Base-by-base conservation (phyloP, 1,139 yeast genomes). In the Magnusiomyces suaveolens region DNA sequence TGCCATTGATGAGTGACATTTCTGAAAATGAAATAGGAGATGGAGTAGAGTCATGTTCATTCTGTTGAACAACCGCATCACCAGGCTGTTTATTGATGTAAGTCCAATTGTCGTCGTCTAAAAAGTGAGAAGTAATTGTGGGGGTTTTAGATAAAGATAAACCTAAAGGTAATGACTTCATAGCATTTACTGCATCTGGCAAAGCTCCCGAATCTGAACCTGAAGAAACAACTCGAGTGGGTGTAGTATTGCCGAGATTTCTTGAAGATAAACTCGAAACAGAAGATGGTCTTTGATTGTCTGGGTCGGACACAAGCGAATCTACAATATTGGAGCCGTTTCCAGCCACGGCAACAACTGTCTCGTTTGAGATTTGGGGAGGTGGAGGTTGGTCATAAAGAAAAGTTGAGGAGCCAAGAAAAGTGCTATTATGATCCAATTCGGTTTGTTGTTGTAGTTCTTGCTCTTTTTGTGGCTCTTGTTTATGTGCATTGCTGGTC, bases 291-390 rank as follows among this genome's bases (percentile, higher is more conserved):
- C 32, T 3, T 3, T 43, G 16, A 14, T 14, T 43, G 24, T 23
- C 8, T 10, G 10, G 32, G 14, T 43, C 47, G 3, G 26, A n/a
- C 14, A 14, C 47, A 23, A 26, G 18, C 2, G 47, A 12, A 16
- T 48, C 39, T 18, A 32, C 18, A 39, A 51, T 32, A 12, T 33
- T 20, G 21, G 47, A 29, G 2, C 52, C 52, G 2, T 32, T 46
- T 16, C 56, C 55, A 1, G 62, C 59, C 2, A 60, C 53, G 3
- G 66, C 65, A 18, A 64, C 57, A 2, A 64, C 65, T 0, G 63
- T 62, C 51, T 64, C 66, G 10, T 59, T 60, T 24, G 63, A 60
- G 25, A 64, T 54, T 39, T 63, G 66, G 12, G 66, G 65, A 3
- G 62, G 64, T 3, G 63, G 61, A 18, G 64, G 64, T 1, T 59